Conservation (phyloP, 73 alveolate species). For the Paramecium biaurelia region DNA sequence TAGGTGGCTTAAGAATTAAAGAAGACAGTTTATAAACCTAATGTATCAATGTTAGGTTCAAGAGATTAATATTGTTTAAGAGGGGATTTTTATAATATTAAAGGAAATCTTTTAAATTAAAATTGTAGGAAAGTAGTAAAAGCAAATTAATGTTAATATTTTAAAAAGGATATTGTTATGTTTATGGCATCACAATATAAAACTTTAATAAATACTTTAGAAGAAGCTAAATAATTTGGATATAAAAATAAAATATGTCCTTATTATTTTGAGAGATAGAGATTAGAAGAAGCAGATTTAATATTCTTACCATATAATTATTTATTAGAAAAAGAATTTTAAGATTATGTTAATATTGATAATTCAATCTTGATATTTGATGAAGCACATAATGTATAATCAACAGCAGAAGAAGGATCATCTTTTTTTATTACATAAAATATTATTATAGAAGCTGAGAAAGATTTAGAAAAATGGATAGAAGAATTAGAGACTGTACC, state of each 20-base stretch:
- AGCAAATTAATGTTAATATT: neutral
- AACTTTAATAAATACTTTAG: constrained; percentile 52
- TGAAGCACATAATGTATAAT: constrained; percentile 64
- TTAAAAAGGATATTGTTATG: neutral
- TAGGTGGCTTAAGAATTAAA: constrained; percentile 81
- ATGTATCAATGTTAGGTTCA: constrained; percentile 72
- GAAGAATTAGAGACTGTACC: neutral
- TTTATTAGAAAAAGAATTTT: constrained; percentile 44
- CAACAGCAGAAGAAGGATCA: constrained; percentile 58
- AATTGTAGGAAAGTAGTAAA: constrained; percentile 46
- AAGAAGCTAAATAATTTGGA: constrained; percentile 74
- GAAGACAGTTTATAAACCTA: constrained; percentile 77
- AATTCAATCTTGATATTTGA: constrained; percentile 54
- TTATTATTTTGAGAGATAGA: constrained; percentile 72
- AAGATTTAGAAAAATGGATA: constrained; percentile 24
- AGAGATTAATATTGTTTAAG: constrained; percentile 85
- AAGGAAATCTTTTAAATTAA: constrained; percentile 47
- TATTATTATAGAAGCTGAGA: constrained; percentile 21
- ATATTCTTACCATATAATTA: constrained; percentile 78
- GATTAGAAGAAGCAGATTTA: constrained; percentile 71
- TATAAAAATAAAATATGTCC: constrained; percentile 75
- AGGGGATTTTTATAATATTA: constrained; percentile 54
- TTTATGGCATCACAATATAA: neutral
- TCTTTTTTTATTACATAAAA: constrained; percentile 40
- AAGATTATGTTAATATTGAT: constrained; percentile 1